Conservation (phyloP, 1,139 yeast species). For the Geotrichum carabidarum region DNA sequence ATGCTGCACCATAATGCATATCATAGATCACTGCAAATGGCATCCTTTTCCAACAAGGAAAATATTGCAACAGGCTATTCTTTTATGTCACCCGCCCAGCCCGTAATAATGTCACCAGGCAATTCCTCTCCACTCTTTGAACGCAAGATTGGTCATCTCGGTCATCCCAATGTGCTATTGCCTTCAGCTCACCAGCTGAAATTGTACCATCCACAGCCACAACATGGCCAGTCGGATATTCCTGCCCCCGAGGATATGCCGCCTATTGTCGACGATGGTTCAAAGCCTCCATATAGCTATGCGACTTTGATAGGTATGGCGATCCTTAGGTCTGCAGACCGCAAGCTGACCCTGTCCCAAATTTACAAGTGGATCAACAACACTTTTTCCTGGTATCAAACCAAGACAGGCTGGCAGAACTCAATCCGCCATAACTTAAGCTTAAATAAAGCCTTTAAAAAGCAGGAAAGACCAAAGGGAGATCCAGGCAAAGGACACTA, state of each 20-base stretch:
- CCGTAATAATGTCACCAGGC: too few relatives aligned
- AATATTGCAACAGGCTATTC: too few relatives aligned
- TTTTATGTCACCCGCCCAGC: too few relatives aligned
- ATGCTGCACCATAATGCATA: too few relatives aligned
- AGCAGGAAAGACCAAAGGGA: conserved; percentile 88
- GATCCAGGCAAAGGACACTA: conserved; percentile 86
- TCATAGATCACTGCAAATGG: too few relatives aligned
- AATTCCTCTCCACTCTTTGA: too few relatives aligned
- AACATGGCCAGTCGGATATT: conserved; percentile 21
- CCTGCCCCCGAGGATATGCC: conserved; percentile 43
- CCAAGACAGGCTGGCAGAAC: conserved; percentile 94
- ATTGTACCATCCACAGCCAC: conserved; percentile 13
- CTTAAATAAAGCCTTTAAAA: conserved; percentile 77
- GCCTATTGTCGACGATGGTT: conserved; percentile 43
- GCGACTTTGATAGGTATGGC: conserved; percentile 95
- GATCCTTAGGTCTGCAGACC: conserved; percentile 70
- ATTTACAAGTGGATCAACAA: conserved; percentile 90
- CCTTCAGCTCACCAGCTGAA: not conserved
- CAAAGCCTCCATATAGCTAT: conserved; percentile 89
- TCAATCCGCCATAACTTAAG: conserved; percentile 82
- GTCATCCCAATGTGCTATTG: too few relatives aligned
- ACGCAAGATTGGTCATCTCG: too few relatives aligned
- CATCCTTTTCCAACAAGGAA: too few relatives aligned
- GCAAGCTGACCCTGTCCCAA: conserved; percentile 78
- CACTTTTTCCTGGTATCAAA: conserved; percentile 76